phyloP scores from a whole-genome alignment of 345 rosid genomes.

The Gossypium rotundifolium region DNA sequence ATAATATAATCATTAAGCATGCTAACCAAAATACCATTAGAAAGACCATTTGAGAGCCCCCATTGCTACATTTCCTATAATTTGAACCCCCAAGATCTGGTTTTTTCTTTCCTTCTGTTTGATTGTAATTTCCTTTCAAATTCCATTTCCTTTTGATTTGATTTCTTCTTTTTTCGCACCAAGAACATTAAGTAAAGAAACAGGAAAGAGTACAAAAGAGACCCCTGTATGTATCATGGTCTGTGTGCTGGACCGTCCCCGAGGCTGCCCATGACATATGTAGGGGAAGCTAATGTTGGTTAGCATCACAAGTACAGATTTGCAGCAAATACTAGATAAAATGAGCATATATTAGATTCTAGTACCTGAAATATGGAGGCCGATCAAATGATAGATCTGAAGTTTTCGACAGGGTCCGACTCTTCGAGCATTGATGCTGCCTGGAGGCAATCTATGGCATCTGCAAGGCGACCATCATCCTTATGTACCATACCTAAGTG shows the following conservation, averaged over 20 bases:
- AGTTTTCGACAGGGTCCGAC: slow-evolving; percentile 82
- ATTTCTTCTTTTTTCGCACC: background rate
- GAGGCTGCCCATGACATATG: background rate
- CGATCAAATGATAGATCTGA: slow-evolving; percentile 51
- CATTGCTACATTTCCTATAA: slow-evolving; percentile 5
- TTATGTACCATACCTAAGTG: slow-evolving; percentile 74
- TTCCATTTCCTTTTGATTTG: background rate
- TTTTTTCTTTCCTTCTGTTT: background rate
- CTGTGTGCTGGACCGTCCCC: background rate
- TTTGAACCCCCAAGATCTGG: background rate
- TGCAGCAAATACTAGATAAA: background rate
- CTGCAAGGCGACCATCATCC: slow-evolving; percentile 76
- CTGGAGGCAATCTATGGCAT: slow-evolving; percentile 85
- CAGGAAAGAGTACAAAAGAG: background rate
- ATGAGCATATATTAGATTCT: background rate
- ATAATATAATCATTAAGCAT: background rate
- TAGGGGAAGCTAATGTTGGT: background rate
- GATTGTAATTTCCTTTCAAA: background rate
- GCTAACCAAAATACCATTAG: background rate
- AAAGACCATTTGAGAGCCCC: background rate
- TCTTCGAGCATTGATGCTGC: slow-evolving; percentile 96
- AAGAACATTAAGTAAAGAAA: background rate
- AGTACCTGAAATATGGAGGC: slow-evolving; percentile 15
- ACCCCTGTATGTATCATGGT: background rate
- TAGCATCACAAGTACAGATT: background rate